These are phyloP conservation scores for Tolypocladium tropicale DNA, from an alignment of 2,329 filamentous ascomycete genomes.

Conservation along the genomic window DNA sequence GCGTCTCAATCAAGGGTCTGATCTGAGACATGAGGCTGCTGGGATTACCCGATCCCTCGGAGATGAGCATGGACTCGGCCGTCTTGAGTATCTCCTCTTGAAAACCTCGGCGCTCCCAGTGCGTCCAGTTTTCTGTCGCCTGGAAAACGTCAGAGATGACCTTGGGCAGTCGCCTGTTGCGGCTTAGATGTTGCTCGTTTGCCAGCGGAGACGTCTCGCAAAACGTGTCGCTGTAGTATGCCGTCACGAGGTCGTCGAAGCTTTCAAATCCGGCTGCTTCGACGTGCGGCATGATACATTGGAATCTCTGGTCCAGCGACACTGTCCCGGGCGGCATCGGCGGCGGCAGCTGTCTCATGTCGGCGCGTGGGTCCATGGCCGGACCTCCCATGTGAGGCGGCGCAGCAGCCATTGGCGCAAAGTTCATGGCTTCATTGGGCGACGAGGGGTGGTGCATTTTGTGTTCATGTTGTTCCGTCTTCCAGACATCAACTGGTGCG, in stretches of 20 bases:
- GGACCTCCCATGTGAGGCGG: neutral
- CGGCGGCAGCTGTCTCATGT: neutral
- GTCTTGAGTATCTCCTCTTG: constrained; percentile 16
- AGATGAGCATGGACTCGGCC: constrained; percentile 9
- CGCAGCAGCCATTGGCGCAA: neutral
- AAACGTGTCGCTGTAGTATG: constrained; percentile 14
- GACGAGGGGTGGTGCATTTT: constrained; percentile 5
- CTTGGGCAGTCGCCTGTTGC: constrained; percentile 13
- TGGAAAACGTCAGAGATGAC: constrained; percentile 12
- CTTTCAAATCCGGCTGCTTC: constrained; percentile 13
- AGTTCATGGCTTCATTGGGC: constrained; percentile 2
- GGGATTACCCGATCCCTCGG: constrained; percentile 5
- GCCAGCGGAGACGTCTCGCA: constrained; percentile 9
- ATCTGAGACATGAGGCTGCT: constrained; percentile 6
- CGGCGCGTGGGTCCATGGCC: neutral
- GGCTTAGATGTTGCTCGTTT: constrained; percentile 15
- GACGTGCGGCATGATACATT: constrained; percentile 11
- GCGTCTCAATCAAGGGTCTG: constrained; percentile 7
- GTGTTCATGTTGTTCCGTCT: constrained; percentile 5
- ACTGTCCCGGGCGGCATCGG: neutral
- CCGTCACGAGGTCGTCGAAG: constrained; percentile 15
- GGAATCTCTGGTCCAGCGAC: constrained; percentile 10
- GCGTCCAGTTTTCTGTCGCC: constrained; percentile 9
- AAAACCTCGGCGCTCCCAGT: constrained; percentile 15
- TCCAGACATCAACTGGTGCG: constrained; percentile 8